These are phyloP conservation scores for Amoebophrya sp. DNA, from an alignment of 169 alveolate genomes.

Conservation along the genomic window DNA sequence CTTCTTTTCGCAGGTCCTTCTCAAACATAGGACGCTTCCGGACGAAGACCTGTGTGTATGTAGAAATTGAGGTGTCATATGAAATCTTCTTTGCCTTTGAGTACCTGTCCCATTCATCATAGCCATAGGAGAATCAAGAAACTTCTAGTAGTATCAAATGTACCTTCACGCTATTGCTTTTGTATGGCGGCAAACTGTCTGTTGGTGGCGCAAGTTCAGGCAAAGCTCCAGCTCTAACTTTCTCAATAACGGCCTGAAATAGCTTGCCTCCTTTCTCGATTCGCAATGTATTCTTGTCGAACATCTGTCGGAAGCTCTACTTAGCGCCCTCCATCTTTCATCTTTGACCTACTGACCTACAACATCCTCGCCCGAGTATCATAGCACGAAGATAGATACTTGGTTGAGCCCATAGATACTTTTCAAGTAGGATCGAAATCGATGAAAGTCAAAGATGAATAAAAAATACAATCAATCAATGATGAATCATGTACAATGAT, in stretches of 20 bases:
- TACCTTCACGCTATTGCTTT: background rate
- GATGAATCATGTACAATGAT: too few relatives aligned
- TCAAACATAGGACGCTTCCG: constrained; percentile 48
- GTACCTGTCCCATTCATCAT: too few relatives aligned
- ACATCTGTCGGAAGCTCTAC: constrained; percentile 42
- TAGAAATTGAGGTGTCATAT: too few relatives aligned
- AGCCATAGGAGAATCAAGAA: too few relatives aligned
- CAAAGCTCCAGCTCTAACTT: background rate
- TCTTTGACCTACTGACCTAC: too few relatives aligned
- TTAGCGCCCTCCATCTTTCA: constrained; percentile 8
- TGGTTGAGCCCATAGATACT: too few relatives aligned
- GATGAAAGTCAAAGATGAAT: too few relatives aligned
- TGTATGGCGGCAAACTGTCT: background rate
- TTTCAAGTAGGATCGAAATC: too few relatives aligned
- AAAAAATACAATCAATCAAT: too few relatives aligned
- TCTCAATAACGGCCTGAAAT: constrained; percentile 33
- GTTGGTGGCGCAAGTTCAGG: constrained; percentile 17
- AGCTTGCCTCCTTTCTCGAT: constrained; percentile 36
- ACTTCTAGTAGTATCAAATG: background rate
- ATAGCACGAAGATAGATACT: too few relatives aligned
- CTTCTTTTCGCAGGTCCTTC: constrained; percentile 37
- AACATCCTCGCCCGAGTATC: too few relatives aligned
- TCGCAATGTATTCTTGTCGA: constrained; percentile 47
- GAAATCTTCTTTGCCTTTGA: too few relatives aligned
- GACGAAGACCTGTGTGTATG: constrained; percentile 16